Percentiles rank a stretch among this genome's conserved stretches.
These are phyloP conservation scores for Ramaria rubella DNA, from an alignment of 768 basidiomycete genomes.

Conservation along the genomic window DNA sequence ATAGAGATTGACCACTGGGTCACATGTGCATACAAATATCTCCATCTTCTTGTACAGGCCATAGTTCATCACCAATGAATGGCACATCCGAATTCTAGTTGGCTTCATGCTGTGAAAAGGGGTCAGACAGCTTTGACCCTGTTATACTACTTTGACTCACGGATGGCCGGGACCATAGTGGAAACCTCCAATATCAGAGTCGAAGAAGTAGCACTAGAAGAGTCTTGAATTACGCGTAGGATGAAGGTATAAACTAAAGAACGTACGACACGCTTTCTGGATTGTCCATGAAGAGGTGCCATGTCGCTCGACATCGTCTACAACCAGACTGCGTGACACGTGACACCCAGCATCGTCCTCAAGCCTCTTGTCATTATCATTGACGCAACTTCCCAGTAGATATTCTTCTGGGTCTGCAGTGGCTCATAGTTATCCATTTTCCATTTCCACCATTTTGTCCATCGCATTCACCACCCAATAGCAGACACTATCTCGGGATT, in stretches of 20 bases:
- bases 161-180: conserved; percentile 99
- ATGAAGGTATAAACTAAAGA: neutral
- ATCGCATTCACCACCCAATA: too few relatives aligned
- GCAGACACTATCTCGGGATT: too few relatives aligned
- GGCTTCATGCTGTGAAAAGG: conserved; percentile 75
- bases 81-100: conserved; percentile 98
- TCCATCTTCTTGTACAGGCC: conserved; percentile 99
- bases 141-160: conserved; percentile 33
- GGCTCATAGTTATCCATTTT: too few relatives aligned
- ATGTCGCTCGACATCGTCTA: conserved; percentile 1
- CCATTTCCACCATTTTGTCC: too few relatives aligned
- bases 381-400: too few relatives aligned
- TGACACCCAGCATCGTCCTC: neutral
- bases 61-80: conserved; percentile 99
- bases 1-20: neutral
- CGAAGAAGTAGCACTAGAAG: conserved; percentile 94
- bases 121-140: conserved; percentile 15
- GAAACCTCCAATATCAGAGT: conserved; percentile 98
- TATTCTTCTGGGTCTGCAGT: too few relatives aligned
- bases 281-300: neutral
- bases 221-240: neutral
- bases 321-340: too few relatives aligned
- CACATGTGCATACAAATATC: conserved; percentile 80
- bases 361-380: neutral
- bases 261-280: conserved; percentile 9